Evolutionary conservation across 2,329 filamentous ascomycete genomes (phyloP).

Genomic region (Mycogone perniciosa): DNA sequence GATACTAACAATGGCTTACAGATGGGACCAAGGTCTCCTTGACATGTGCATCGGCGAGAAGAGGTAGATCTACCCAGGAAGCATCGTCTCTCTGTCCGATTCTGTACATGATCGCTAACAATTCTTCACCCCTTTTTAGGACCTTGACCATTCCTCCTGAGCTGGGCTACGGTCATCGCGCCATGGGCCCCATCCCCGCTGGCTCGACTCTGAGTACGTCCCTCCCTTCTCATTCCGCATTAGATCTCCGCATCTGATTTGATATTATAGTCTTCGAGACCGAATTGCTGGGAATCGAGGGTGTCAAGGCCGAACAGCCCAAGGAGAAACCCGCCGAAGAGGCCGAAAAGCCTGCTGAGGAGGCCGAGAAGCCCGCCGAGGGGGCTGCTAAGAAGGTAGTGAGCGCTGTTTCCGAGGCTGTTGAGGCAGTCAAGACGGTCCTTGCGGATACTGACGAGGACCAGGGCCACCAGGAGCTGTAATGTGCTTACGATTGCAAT

Average conservation of each 20-base stretch:
- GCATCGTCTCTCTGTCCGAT: background rate
- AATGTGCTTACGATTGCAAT: conserved; percentile 15
- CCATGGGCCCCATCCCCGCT: conserved; percentile 75
- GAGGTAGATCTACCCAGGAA: conserved; percentile 37
- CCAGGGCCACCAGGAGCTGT: conserved; percentile 57
- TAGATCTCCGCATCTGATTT: conserved; percentile 11
- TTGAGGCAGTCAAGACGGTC: conserved; percentile 40
- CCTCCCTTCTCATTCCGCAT: conserved; percentile 10
- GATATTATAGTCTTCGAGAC: conserved; percentile 71
- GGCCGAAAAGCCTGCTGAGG: conserved; percentile 20
- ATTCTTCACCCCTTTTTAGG: conserved; percentile 31
- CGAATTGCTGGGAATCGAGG: conserved; percentile 76
- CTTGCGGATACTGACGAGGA: conserved; percentile 48
- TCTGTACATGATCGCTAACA: conserved; percentile 11
- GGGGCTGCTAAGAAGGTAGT: conserved; percentile 20
- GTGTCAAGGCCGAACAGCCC: conserved; percentile 40
- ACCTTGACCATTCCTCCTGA: conserved; percentile 85
- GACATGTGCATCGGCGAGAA: conserved; percentile 97
- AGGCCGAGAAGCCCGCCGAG: conserved; percentile 24
- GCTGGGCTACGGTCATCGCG: conserved; percentile 71
- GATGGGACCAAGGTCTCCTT: conserved; percentile 83
- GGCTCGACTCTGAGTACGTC: conserved; percentile 66
- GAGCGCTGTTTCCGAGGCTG: conserved; percentile 17
- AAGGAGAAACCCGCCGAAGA: conserved; percentile 21
- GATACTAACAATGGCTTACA: conserved; percentile 25